Percentiles rank a stretch among this genome's conserved stretches.
phyloP scores from a whole-genome alignment of 2,329 filamentous ascomycete species.

The Fusarium coffeatum region DNA sequence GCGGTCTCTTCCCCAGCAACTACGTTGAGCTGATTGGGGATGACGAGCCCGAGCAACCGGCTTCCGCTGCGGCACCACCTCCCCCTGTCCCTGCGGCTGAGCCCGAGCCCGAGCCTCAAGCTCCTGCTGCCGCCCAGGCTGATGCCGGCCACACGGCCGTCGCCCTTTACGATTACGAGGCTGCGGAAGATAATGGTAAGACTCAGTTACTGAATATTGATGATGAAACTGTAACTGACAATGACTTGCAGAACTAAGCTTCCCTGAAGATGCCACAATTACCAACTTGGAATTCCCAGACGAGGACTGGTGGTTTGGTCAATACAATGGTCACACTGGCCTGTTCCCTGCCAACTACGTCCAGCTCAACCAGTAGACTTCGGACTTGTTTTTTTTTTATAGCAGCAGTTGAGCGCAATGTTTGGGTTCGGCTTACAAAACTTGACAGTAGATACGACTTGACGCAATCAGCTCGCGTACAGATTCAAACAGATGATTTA shows the following conservation, averaged over 20 bases:
- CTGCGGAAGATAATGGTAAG: constrained; percentile 90
- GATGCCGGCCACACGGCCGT: constrained; percentile 75
- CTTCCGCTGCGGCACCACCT: constrained; percentile 41
- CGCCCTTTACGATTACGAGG: constrained; percentile 95
- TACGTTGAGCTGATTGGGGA: constrained; percentile 89
- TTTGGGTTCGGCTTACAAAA: constrained; percentile 22
- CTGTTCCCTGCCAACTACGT: constrained; percentile 86
- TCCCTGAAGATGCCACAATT: constrained; percentile 89
- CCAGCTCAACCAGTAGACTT: constrained; percentile 59
- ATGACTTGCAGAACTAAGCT: constrained; percentile 70
- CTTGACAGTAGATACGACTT: constrained; percentile 37
- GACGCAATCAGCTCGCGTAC: constrained; percentile 40
- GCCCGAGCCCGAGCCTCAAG: constrained; percentile 52
- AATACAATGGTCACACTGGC: constrained; percentile 81
- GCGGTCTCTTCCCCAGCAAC: constrained; percentile 94
- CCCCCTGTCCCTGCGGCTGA: constrained; percentile 51
- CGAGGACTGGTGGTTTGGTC: constrained; percentile 98
- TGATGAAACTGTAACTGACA: constrained; percentile 24
- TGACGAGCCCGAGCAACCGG: constrained; percentile 61
- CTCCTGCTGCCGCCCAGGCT: constrained; percentile 53
- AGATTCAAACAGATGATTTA: constrained; percentile 21
- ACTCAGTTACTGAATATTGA: neutral
- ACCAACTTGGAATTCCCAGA: constrained; percentile 92
- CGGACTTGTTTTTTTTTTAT: neutral
- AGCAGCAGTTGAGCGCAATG: constrained; percentile 13